Base-by-base conservation (phyloP, 495 filamentous ascomycete species). In the Neurospora tetrasperma region DNA sequence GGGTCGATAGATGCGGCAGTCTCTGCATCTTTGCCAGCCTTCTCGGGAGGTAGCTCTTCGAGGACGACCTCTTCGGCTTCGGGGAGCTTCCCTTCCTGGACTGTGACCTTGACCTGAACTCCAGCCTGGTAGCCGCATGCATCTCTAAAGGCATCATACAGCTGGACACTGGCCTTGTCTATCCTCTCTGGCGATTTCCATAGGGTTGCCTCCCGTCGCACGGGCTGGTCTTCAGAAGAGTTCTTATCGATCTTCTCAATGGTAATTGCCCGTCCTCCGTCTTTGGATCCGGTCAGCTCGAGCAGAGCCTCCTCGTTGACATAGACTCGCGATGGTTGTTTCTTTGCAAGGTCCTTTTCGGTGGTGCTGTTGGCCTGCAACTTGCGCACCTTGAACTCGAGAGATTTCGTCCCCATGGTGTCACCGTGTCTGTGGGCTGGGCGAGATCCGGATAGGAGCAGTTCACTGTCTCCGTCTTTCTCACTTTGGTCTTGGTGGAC, bases 181-280 rank as follows among this genome's bases (percentile, higher is more conserved):
- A 91, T 85, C 74, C 88, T 89, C 73, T 92, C 89, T 5, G 85
- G 74, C 23, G 90, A 88, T 59, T 86, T 84, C 89, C 90, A 93
- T 16, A 89, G 88, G 71, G 91, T 87, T 7, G 89, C 91, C 68
- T 88, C 86, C 69, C 86, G 87, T 8, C 77, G 69, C 6, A 74
- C 62, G 0, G 69, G 59, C 4, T 71, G 71, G 23, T 74, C 77
- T 11, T 75, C 74, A 74, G 48, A 72, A 38, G 40, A 42, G 2
- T 78, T 44, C 40, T 80, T 79, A 39, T 82, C 81, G 4, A 82
- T 74, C 69, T 79, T 86, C 74, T 84, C 85, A 42, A 93, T 69
- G 16, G 73, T 83, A 73, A 90, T 89, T 1, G 85, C 73, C 74
- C 90, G 86, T 43, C 90, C 92, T 40, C 87, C 82, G 66, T 86